Evolutionary conservation across 108 stramenopile species (phyloP).

Genomic region (Seminavis robusta): DNA sequence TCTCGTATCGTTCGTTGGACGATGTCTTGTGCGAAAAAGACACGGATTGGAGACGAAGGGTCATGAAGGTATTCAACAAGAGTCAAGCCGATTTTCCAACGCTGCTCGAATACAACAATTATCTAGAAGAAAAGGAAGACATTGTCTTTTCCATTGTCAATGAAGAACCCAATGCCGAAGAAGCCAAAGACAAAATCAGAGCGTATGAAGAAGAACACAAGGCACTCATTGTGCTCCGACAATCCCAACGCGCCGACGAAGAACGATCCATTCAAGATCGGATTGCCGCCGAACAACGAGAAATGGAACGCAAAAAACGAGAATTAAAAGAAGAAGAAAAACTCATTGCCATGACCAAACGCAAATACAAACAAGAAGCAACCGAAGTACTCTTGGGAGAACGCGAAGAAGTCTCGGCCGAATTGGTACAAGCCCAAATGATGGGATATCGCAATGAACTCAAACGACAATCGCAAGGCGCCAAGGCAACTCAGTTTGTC

Average conservation of each 20-base stretch:
- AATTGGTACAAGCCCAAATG: slow-evolving; percentile 79
- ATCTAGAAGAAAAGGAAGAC: slow-evolving; percentile 86
- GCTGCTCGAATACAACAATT: slow-evolving; percentile 85
- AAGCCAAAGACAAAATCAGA: slow-evolving; percentile 75
- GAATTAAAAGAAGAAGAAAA: slow-evolving; percentile 72
- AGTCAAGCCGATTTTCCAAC: slow-evolving; percentile 69
- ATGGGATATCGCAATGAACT: slow-evolving; percentile 85
- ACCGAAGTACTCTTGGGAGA: slow-evolving; percentile 81
- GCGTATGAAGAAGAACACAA: slow-evolving; percentile 72
- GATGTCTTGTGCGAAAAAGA: slow-evolving; percentile 84
- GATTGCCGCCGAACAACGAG: slow-evolving; percentile 79
- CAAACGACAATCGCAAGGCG: slow-evolving; percentile 64
- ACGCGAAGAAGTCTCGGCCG: slow-evolving; percentile 82
- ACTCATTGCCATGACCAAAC: slow-evolving; percentile 63
- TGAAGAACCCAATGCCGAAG: slow-evolving; percentile 87
- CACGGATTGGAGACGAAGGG: slow-evolving; percentile 77
- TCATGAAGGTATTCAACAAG: slow-evolving; percentile 83
- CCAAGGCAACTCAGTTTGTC: slow-evolving; percentile 36
- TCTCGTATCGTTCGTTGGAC: slow-evolving; percentile 78
- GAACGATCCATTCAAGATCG: slow-evolving; percentile 83
- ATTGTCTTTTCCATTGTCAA: slow-evolving; percentile 82
- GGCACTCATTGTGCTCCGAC: slow-evolving; percentile 78
- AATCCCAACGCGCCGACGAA: slow-evolving; percentile 84
- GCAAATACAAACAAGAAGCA: slow-evolving; percentile 79
- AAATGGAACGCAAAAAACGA: slow-evolving; percentile 66